These are phyloP conservation scores for Dittrichia graveolens DNA, from an alignment of 129 eudicot species.

Conservation along the genomic window DNA sequence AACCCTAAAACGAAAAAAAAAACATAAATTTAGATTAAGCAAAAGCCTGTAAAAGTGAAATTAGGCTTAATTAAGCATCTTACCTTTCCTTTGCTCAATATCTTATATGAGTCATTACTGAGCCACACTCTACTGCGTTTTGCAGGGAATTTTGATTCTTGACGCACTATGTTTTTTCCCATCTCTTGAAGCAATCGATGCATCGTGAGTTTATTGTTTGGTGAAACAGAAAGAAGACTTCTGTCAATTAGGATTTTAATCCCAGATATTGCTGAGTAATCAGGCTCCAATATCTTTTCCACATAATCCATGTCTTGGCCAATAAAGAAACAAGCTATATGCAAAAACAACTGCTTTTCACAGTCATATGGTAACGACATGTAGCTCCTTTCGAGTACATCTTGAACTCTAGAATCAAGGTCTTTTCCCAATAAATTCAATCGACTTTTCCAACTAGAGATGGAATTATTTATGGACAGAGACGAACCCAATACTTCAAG, in stretches of 20 bases:
- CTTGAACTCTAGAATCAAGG: background rate
- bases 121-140: constrained; percentile 24
- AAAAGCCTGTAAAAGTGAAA: background rate
- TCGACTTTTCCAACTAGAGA: constrained; percentile 15
- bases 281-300: constrained; percentile 3
- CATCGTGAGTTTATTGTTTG: constrained; percentile 22
- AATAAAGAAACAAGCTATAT: constrained; percentile 47
- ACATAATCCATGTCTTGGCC: constrained; percentile 26
- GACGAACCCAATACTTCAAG: constrained; percentile 34
- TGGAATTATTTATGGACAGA: constrained; percentile 8
- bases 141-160: constrained; percentile 22
- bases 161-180: constrained; percentile 26
- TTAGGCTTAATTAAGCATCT: background rate
- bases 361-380: background rate
- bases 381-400: constrained; percentile 14
- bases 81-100: constrained; percentile 30
- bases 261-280: constrained; percentile 1
- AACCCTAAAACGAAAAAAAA: constrained; percentile 23
- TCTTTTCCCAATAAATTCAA: constrained; percentile 16
- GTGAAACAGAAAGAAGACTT: constrained; percentile 1
- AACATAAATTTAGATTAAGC: background rate
- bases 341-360: constrained; percentile 34
- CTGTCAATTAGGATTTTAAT: background rate
- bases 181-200: constrained; percentile 31
- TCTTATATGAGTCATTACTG: constrained; percentile 19